Percentiles rank a stretch among this genome's conserved stretches.
phyloP scores from a whole-genome alignment of 2,329 filamentous ascomycete species.

The Stromatinia cepivora region DNA sequence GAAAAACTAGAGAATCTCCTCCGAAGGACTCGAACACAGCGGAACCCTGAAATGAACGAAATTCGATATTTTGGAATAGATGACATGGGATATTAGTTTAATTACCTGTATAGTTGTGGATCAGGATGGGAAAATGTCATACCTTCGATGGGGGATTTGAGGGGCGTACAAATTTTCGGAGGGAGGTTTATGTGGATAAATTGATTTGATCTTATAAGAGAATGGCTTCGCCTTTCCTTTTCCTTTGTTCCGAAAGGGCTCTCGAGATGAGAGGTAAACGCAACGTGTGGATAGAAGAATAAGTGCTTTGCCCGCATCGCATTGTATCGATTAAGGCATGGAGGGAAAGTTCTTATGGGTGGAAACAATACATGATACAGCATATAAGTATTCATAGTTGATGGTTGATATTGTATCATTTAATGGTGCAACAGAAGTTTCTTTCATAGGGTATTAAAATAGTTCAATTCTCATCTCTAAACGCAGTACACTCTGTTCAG shows the following conservation, averaged over 20 bases:
- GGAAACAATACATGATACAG: too few species aligned
- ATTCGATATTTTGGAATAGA: neutral
- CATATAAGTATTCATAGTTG: neutral
- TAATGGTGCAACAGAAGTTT: too few species aligned
- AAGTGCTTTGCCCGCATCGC: neutral
- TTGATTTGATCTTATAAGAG: too few species aligned
- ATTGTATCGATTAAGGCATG: neutral
- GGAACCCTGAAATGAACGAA: neutral
- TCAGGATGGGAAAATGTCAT: neutral
- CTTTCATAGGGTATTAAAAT: too few species aligned
- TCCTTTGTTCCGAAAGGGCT: neutral
- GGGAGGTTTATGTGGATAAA: too few species aligned
- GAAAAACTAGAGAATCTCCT: neutral
- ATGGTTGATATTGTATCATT: neutral
- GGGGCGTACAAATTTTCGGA: too few species aligned
- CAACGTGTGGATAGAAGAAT: neutral
- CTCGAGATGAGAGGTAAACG: neutral
- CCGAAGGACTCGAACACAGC: neutral
- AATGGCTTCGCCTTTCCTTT: too few species aligned
- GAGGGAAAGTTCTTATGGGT: neutral
- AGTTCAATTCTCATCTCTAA: too few species aligned
- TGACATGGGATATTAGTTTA: neutral
- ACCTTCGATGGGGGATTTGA: neutral
- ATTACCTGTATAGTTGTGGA: neutral
- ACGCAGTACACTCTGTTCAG: too few species aligned